These are phyloP conservation scores for Saprolegnia parasitica DNA, from an alignment of 352 stramenopile species.

Conservation along the genomic window DNA sequence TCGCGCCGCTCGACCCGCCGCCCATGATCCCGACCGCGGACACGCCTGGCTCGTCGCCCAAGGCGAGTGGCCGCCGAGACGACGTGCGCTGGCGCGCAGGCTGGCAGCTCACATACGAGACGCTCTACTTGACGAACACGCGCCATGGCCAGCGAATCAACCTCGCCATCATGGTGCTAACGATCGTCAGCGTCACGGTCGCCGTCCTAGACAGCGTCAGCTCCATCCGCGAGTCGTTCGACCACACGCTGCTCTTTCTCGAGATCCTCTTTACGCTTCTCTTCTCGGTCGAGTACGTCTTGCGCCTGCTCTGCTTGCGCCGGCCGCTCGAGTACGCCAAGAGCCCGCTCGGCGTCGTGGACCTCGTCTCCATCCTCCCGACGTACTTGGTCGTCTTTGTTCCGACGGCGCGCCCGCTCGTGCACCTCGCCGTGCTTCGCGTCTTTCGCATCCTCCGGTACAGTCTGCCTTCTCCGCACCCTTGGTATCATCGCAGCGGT, in stretches of 20 bases:
- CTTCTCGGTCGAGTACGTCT: constrained; percentile 71
- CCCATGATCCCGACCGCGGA: not conserved
- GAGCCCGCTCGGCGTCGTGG: constrained; percentile 67
- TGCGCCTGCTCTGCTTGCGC: constrained; percentile 60
- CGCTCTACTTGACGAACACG: constrained; percentile 26
- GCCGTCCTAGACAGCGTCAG: constrained; percentile 26
- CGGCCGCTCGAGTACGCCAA: constrained; percentile 56
- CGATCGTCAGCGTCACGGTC: constrained; percentile 25
- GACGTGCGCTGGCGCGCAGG: constrained; percentile 17
- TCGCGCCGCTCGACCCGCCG: not conserved
- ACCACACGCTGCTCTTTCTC: constrained; percentile 55
- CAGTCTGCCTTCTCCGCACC: not conserved
- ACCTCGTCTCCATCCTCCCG: constrained; percentile 69
- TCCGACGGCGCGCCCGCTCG: constrained; percentile 42
- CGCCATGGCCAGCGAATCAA: constrained; percentile 23
- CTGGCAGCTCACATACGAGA: constrained; percentile 26
- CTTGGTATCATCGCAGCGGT: not conserved
- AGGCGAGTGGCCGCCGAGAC: not conserved
- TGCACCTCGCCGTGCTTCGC: constrained; percentile 68
- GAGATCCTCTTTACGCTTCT: constrained; percentile 76
- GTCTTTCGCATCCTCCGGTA: constrained; percentile 71
- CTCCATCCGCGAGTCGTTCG: constrained; percentile 41
- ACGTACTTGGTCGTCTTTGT: constrained; percentile 55
- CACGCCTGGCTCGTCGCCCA: constrained; percentile 1
- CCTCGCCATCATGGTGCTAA: constrained; percentile 27